Conservation (phyloP, 1,139 yeast species). For the Geotrichum restrictum region DNA sequence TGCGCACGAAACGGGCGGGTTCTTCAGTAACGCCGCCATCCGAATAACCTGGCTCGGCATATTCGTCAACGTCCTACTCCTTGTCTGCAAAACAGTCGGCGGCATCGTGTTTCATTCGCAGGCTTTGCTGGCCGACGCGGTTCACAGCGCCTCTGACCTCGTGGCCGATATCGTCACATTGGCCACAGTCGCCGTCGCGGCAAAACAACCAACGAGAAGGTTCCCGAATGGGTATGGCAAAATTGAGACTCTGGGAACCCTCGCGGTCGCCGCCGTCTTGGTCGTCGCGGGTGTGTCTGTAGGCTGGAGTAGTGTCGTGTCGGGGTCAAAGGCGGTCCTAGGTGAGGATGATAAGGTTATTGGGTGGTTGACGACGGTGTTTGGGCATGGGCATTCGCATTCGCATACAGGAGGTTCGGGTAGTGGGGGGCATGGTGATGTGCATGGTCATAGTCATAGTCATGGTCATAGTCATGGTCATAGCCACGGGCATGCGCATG, state of each 20-base stretch:
- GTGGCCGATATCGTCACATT: conserved; percentile 84
- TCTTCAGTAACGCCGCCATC: conserved; percentile 71
- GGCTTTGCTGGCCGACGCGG: conserved; percentile 88
- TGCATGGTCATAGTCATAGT: conserved; percentile 45
- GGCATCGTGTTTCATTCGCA: conserved; percentile 93
- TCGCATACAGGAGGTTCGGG: conserved; percentile 41
- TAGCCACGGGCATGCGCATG: neutral
- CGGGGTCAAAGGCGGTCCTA: conserved; percentile 50
- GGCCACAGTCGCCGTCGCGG: conserved; percentile 79
- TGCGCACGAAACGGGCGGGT: conserved; percentile 33
- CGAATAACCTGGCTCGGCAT: conserved; percentile 91
- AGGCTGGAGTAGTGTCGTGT: conserved; percentile 79
- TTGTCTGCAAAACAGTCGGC: conserved; percentile 78
- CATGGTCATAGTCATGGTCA: conserved; percentile 42
- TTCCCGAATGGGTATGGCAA: conserved; percentile 93
- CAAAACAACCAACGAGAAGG: conserved; percentile 55
- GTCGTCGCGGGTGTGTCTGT: conserved; percentile 85
- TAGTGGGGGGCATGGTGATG: conserved; percentile 16
- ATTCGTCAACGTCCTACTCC: conserved; percentile 77
- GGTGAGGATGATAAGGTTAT: conserved; percentile 43
- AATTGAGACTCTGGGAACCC: conserved; percentile 85
- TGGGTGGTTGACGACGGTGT: conserved; percentile 32
- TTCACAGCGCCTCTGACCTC: conserved; percentile 85
- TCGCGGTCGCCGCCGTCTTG: conserved; percentile 78
- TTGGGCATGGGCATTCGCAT: conserved; percentile 45